Base-by-base conservation (phyloP, 257 asterid genomes). In the Scutellaria minor region DNA sequence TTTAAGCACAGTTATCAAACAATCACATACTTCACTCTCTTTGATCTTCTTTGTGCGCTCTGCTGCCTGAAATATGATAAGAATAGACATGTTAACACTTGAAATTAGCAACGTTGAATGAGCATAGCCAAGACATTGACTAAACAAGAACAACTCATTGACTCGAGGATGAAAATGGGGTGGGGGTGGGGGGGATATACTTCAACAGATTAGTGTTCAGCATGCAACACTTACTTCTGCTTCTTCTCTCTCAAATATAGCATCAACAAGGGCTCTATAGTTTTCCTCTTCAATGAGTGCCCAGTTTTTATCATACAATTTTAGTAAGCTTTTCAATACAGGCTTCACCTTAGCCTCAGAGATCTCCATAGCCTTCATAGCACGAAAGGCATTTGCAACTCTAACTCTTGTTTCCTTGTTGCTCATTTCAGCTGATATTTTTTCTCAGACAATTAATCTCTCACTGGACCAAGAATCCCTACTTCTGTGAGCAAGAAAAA, bases 301-400 rank as follows among this genome's bases (percentile, higher is more conserved):
- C 98, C 98, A 92, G 67, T 92, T 87, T 78, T 87, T 90, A 1
- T 92, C 92, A 59, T 83, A 90, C 81, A 88, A 14, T 77, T 85
- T 88, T 76, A 92, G 76, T 68, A 92, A 85, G 9, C 45, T 64
- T 81, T 90, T 92, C 79, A 92, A 72, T 7, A 92, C 88, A 0
- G 96, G 98, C 64, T 84, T 87, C 84, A 88, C 96, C 78, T 76
- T 85, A 13, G 35, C 80, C 70, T 81, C 82, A 6, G 85, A 2
- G 60, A 92, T 88, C 14, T 91, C 96, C 54, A 90, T 47, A 22
- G 8, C 81, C 83, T 79, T 82, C 96, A 92, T 92, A 66, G 96
- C 94, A 66, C 78, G 84, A 75, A 86, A 85, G 78, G 96, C 98
- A 64, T 52, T 74, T 14, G 13, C 72, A 65, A 84, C 88, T 80